Percentiles rank a stretch among this genome's conserved stretches.
Conservation (phyloP, 352 stramenopile genomes). For the Pythium scleroteichum region DNA sequence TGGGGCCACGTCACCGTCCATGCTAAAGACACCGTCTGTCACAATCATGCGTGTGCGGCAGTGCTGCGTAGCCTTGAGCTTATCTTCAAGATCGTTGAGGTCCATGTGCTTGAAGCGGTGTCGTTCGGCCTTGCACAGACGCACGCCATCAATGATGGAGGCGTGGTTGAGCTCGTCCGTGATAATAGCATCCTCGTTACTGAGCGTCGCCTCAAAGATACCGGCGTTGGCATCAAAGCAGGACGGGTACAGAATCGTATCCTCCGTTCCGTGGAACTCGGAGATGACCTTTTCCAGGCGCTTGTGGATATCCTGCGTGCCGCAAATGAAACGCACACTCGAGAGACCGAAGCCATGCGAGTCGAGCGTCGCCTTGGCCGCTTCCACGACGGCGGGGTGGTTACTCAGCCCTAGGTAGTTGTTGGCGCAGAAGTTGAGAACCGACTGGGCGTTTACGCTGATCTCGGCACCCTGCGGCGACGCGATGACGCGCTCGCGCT, state of each 20-base stretch:
- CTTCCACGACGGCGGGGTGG: slow-evolving; percentile 81
- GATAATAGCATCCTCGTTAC: slow-evolving; percentile 91
- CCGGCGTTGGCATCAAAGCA: slow-evolving; percentile 95
- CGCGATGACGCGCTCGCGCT: slow-evolving; percentile 90
- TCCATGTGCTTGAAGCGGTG: slow-evolving; percentile 95
- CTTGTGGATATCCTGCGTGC: slow-evolving; percentile 95
- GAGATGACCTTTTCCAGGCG: slow-evolving; percentile 87
- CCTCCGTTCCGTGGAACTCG: slow-evolving; percentile 93
- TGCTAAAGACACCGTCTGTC: slow-evolving; percentile 95
- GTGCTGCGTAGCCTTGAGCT: slow-evolving; percentile 90
- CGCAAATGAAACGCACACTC: slow-evolving; percentile 94
- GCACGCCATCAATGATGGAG: slow-evolving; percentile 94
- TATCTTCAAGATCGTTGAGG: slow-evolving; percentile 88
- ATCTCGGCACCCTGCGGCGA: slow-evolving; percentile 84
- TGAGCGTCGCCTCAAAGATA: slow-evolving; percentile 90
- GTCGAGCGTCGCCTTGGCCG: slow-evolving; percentile 82
- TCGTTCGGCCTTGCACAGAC: slow-evolving; percentile 92
- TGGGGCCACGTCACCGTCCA: slow-evolving; percentile 94
- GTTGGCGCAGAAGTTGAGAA: slow-evolving; percentile 96
- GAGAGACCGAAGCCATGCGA: slow-evolving; percentile 89
- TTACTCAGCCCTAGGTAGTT: slow-evolving; percentile 94
- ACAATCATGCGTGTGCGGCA: slow-evolving; percentile 90
- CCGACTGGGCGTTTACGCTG: slow-evolving; percentile 58
- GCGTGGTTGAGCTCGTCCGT: slow-evolving; percentile 94
- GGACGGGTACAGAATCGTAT: slow-evolving; percentile 93